These are phyloP conservation scores for Cyathus striatus DNA, from an alignment of 768 basidiomycete genomes.

Conservation along the genomic window DNA sequence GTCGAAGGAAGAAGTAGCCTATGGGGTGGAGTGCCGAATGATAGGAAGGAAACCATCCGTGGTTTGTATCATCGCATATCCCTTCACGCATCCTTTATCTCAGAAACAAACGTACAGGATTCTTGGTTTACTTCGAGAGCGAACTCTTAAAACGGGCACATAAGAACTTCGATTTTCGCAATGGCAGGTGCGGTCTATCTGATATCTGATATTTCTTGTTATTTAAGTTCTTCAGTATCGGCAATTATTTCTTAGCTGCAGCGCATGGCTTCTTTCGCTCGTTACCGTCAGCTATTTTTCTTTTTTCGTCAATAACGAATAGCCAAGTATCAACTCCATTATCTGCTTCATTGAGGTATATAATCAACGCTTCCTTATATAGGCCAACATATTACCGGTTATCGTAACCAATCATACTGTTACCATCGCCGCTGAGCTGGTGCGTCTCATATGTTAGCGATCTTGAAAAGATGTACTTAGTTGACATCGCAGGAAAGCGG, in stretches of 20 bases:
- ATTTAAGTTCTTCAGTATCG: slow-evolving; percentile 44
- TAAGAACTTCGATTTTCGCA: slow-evolving; percentile 91
- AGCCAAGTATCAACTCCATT: slow-evolving; percentile 40
- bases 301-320: slow-evolving; percentile 88
- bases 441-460: too few relatives aligned
- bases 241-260: slow-evolving; percentile 89
- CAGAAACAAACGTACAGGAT: too few relatives aligned
- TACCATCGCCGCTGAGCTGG: slow-evolving; percentile 88
- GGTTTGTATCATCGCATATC: slow-evolving; percentile 36
- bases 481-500: slow-evolving; percentile 68
- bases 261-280: slow-evolving; percentile 90
- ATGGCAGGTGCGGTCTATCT: slow-evolving; percentile 59
- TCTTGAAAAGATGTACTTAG: too few relatives aligned
- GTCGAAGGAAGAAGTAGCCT: slow-evolving; percentile 80
- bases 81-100: slow-evolving; percentile 1
- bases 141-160: slow-evolving; percentile 86
- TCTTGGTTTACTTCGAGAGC: slow-evolving; percentile 89
- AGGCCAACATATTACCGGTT: slow-evolving; percentile 82
- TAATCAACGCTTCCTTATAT: slow-evolving; percentile 1
- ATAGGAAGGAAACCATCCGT: slow-evolving; percentile 88
- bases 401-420: slow-evolving; percentile 93
- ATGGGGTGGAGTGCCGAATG: slow-evolving; percentile 84
- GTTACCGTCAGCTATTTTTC: slow-evolving; percentile 88
- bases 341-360: not conserved
- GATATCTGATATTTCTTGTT: not conserved